phyloP scores from a whole-genome alignment of 495 filamentous ascomycete genomes.

The Lophium mytilinum region DNA sequence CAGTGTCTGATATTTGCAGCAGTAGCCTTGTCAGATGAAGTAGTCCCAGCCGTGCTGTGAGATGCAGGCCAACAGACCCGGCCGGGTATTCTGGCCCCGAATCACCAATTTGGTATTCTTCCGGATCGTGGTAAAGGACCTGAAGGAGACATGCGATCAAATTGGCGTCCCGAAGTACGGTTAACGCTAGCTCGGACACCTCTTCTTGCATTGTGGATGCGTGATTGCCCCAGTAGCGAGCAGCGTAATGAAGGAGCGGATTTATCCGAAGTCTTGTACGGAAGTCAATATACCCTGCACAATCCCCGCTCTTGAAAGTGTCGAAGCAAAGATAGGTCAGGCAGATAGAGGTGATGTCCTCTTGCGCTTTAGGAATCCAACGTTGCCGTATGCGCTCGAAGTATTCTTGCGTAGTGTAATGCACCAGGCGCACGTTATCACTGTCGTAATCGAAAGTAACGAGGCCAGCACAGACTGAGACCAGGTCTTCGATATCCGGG shows the following conservation, averaged over 20 bases:
- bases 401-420: slow-evolving; percentile 26
- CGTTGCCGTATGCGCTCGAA: background rate
- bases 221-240: background rate
- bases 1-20: too few relatives aligned
- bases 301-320: background rate
- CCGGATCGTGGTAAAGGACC: too few relatives aligned
- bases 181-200: too few relatives aligned
- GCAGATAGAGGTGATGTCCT: background rate
- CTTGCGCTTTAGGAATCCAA: background rate
- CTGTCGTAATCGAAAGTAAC: slow-evolving; percentile 42
- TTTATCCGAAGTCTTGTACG: background rate
- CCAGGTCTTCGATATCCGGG: slow-evolving; percentile 32
- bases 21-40: too few relatives aligned
- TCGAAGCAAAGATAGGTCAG: background rate
- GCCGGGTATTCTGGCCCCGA: too few relatives aligned
- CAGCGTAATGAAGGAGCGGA: background rate
- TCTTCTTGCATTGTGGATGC: too few relatives aligned
- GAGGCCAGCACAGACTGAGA: slow-evolving; percentile 44
- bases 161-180: too few relatives aligned
- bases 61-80: too few relatives aligned
- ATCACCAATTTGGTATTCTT: too few relatives aligned
- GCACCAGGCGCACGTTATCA: slow-evolving; percentile 42
- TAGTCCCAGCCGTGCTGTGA: too few relatives aligned
- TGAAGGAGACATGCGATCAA: too few relatives aligned
- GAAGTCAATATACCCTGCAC: background rate